phyloP scores from a whole-genome alignment of 1,284 basidiomycete species.

The Coriolopsis trogii region DNA sequence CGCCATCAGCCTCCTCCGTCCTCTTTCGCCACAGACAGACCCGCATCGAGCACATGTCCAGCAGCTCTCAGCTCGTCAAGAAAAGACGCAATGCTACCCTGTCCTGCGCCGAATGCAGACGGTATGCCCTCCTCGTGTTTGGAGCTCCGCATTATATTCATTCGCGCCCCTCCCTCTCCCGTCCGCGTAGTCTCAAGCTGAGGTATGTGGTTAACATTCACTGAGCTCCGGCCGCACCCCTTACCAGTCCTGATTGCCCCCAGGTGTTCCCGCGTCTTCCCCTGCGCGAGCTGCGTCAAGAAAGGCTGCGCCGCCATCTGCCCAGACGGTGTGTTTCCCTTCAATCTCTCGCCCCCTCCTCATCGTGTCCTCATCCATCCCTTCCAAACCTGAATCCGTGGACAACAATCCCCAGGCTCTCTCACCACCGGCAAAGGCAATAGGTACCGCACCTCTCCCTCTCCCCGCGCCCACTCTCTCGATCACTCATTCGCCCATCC shows the following conservation, averaged over 20 bases:
- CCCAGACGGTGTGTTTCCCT: slow-evolving; percentile 49
- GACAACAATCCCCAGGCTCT: slow-evolving; percentile 46
- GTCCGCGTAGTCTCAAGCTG: slow-evolving; percentile 54
- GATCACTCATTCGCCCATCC: background rate
- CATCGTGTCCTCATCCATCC: slow-evolving; percentile 7
- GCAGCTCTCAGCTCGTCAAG: slow-evolving; percentile 22
- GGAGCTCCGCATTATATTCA: slow-evolving; percentile 8
- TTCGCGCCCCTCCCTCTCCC: slow-evolving; percentile 10
- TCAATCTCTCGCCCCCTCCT: slow-evolving; percentile 11
- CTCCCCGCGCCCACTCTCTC: background rate
- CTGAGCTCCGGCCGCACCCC: slow-evolving; percentile 2
- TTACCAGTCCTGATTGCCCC: slow-evolving; percentile 14
- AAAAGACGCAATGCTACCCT: slow-evolving; percentile 28
- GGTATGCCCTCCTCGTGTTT: slow-evolving; percentile 16
- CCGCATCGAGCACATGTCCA: slow-evolving; percentile 19
- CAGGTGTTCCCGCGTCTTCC: slow-evolving; percentile 66
- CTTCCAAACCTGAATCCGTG: background rate
- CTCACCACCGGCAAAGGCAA: slow-evolving; percentile 76
- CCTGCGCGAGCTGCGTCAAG: slow-evolving; percentile 69
- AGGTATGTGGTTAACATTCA: slow-evolving; percentile 49
- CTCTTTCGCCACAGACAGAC: background rate
- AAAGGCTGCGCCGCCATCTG: slow-evolving; percentile 68
- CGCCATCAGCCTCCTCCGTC: background rate
- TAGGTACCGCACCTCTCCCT: slow-evolving; percentile 41
- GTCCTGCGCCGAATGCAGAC: slow-evolving; percentile 30